Conservation (phyloP, 2,329 filamentous ascomycete species). For the Nothopassalora personata region DNA sequence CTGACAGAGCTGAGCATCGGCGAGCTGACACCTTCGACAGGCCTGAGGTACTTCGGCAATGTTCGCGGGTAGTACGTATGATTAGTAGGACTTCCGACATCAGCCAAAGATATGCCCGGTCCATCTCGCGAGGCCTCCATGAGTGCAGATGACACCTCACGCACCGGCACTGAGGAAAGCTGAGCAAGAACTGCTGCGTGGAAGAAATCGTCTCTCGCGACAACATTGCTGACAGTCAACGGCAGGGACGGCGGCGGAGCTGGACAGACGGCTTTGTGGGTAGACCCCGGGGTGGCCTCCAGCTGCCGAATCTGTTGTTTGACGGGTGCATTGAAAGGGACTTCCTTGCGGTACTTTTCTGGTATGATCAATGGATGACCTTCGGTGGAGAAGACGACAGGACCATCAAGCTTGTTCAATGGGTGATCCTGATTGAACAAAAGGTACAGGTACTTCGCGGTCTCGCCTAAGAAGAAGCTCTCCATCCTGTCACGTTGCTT, state of each 20-base stretch:
- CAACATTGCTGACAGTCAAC: slow-evolving; percentile 72
- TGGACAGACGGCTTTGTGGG: slow-evolving; percentile 57
- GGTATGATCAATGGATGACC: slow-evolving; percentile 82
- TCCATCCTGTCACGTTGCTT: slow-evolving; percentile 95
- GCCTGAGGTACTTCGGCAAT: slow-evolving; percentile 68
- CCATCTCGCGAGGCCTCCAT: slow-evolving; percentile 44
- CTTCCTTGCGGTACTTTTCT: not conserved
- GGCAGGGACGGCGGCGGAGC: slow-evolving; percentile 54
- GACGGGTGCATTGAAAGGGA: not conserved
- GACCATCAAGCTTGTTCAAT: slow-evolving; percentile 76
- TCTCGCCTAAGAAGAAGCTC: slow-evolving; percentile 96
- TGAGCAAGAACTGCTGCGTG: slow-evolving; percentile 82
- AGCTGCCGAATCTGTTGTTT: slow-evolving; percentile 2
- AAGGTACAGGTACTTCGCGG: slow-evolving; percentile 89
- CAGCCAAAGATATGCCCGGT: slow-evolving; percentile 52
- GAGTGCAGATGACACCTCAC: slow-evolving; percentile 39
- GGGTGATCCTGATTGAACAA: slow-evolving; percentile 83
- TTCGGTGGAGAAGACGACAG: slow-evolving; percentile 93
- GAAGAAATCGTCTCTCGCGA: slow-evolving; percentile 75
- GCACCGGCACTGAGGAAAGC: slow-evolving; percentile 64
- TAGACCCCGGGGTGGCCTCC: slow-evolving; percentile 13
- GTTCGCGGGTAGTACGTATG: slow-evolving; percentile 93
- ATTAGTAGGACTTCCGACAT: slow-evolving; percentile 61
- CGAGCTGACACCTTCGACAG: slow-evolving; percentile 69
- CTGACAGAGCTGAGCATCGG: slow-evolving; percentile 66